Evolutionary conservation across 371 early-diverging fungal species (phyloP), one percentile per base, ranked within the genome.

Genomic region (Lichtheimia ornata): DNA sequence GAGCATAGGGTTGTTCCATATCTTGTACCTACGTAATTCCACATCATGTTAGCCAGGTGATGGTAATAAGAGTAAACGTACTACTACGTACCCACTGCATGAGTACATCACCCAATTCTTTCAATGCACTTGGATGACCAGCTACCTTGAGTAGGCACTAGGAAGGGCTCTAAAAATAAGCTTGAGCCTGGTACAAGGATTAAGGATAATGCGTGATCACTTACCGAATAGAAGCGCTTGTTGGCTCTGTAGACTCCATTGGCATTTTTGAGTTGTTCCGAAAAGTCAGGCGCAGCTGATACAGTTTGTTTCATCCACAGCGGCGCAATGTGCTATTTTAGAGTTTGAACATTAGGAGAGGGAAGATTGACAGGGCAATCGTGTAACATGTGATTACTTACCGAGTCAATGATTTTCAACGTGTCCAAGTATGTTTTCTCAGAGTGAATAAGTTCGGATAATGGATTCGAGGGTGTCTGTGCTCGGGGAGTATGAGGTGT

Each of bases 1-100:
- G 76, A 5, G 78, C 69, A 60, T 84, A 84, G n/a, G 84, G 77
- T 3, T 61, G 67, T 64, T 81, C 82, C 67, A 84, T 71, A 59
- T 81, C 82, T 60, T 81, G 61, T 5, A 80, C 63, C 79, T 82
- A 62, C n/a, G n/a, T n/a, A n/a, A n/a, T 35, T 53, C 9, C 9
- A 35, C 35, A 35, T 11, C 11, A 35, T 11, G 9, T 28, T 28
- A 35, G 11, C 11, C 11, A 6, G 9, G 11, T 11, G 35, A 54
- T 30, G 22, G n/a, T 40, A 53, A 52, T 24, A 41, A 51, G 44
- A 40, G 51, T 44, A 9, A 28, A 2, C 1, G 3, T 12, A 27
- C 4, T 41, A 20, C 3, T 11, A 14, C 17, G 66, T 80, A 78
- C 82, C 84, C 84, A 84, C 53, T 70, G 68, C 77, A 81, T 73